Percentiles rank a stretch among this genome's conserved stretches.
phyloP scores from a whole-genome alignment of 306 rosid genomes.

The Nissolia schottii region DNA sequence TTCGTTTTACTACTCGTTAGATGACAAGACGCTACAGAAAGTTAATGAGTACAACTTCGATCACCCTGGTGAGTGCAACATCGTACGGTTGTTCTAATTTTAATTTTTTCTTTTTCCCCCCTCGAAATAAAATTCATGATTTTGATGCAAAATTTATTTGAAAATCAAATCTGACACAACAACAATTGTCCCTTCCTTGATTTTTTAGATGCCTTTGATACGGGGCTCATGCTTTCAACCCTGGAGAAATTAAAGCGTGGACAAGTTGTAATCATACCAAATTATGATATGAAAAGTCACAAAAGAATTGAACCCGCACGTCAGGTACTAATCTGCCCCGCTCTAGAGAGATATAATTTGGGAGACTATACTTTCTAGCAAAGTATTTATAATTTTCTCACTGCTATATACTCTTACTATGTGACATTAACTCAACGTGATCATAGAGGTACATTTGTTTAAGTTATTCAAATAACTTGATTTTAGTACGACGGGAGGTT shows the following conservation, averaged over 20 bases:
- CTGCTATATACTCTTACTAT: not conserved
- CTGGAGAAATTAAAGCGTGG: conserved; percentile 71
- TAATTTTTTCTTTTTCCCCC: no score
- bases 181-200: not conserved
- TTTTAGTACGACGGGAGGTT: not conserved
- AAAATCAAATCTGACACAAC: not conserved
- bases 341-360: no score
- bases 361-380: not conserved
- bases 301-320: conserved; percentile 46
- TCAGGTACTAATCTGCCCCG: conserved; percentile 48
- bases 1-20: conserved; percentile 71
- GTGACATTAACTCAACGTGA: not conserved
- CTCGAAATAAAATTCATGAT: not conserved
- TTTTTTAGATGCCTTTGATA: conserved; percentile 82
- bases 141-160: not conserved
- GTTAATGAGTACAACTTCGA: conserved; percentile 84
- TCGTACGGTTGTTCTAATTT: not conserved
- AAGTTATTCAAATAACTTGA: not conserved
- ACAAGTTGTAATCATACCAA: conserved; percentile 66
- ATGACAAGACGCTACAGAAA: conserved; percentile 31
- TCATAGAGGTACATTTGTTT: not conserved
- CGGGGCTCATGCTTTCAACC: conserved; percentile 47
- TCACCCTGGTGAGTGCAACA: conserved; percentile 75
- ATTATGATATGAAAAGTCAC: conserved; percentile 58
- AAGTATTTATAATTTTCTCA: not conserved